Conservation (phyloP, 495 filamentous ascomycete genomes). For the Parmelia sp. region DNA sequence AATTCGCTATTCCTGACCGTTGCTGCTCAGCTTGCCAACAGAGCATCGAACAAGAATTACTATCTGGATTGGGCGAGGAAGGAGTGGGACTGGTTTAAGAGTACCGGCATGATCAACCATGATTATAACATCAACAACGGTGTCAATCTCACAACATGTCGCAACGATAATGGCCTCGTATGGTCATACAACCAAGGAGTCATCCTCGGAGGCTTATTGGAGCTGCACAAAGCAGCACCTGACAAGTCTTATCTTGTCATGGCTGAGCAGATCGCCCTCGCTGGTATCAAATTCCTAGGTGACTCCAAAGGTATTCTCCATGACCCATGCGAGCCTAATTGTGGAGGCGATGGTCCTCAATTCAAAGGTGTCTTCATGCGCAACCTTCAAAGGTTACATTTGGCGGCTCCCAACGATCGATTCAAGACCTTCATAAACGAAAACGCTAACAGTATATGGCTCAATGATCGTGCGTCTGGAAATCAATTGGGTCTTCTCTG, state of each 20-base stretch:
- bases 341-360: constrained; percentile 55
- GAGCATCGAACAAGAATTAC: constrained; percentile 44
- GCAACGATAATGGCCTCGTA: constrained; percentile 56
- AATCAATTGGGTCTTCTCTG: constrained; percentile 45
- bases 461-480: constrained; percentile 46
- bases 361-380: constrained; percentile 80
- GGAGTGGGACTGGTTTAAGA: constrained; percentile 64
- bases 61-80: constrained; percentile 52
- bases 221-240: constrained; percentile 52
- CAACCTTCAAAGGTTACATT: constrained; percentile 55
- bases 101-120: constrained; percentile 57
- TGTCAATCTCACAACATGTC: constrained; percentile 49
- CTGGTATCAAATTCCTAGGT: constrained; percentile 50
- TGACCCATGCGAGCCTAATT: constrained; percentile 58
- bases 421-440: constrained; percentile 51
- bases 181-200: constrained; percentile 83
- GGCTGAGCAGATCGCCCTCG: constrained; percentile 60
- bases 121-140: constrained; percentile 68
- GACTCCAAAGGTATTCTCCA: constrained; percentile 54
- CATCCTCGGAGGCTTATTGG: constrained; percentile 64
- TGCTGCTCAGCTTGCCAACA: constrained; percentile 67
- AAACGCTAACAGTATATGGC: constrained; percentile 65
- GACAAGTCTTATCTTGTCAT: constrained; percentile 46
- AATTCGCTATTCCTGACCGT: constrained; percentile 69
- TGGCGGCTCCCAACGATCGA: constrained; percentile 42